These are phyloP conservation scores for Penicillium vulpinum DNA, from an alignment of 2,329 filamentous ascomycete species.

Conservation along the genomic window DNA sequence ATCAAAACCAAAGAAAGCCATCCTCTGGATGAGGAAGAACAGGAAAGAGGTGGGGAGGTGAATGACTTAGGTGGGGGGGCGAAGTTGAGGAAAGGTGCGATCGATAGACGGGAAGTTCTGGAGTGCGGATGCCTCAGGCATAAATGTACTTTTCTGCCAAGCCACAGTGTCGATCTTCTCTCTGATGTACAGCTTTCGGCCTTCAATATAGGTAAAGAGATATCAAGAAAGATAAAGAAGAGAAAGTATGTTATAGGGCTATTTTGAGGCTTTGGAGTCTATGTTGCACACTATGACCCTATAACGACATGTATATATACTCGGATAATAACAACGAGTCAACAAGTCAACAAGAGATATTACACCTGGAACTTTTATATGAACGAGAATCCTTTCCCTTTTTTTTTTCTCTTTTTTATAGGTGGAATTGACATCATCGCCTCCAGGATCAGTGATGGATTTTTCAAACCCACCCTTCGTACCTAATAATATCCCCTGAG, in stretches of 20 bases:
- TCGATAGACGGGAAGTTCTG: slow-evolving; percentile 20
- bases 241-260: not conserved
- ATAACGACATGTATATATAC: not conserved
- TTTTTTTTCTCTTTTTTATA: not conserved
- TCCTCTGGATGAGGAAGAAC: slow-evolving; percentile 20
- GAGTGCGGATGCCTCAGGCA: slow-evolving; percentile 21
- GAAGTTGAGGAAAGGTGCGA: slow-evolving; percentile 9
- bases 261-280: not conserved
- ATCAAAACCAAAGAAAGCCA: slow-evolving; percentile 95
- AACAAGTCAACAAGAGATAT: not conserved
- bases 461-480: not conserved
- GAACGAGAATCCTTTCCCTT: not conserved
- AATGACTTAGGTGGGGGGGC: slow-evolving; percentile 18
- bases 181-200: not conserved
- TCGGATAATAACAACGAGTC: not conserved
- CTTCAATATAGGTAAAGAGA: not conserved
- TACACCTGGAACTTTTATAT: not conserved
- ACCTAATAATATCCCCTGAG: slow-evolving; percentile 8
- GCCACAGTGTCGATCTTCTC: slow-evolving; percentile 11
- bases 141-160: not conserved
- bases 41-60: slow-evolving; percentile 9
- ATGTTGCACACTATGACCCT: not conserved
- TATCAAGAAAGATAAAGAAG: too few species aligned
- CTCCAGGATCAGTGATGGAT: not conserved
- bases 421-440: not conserved